Base-by-base conservation (phyloP, 768 basidiomycete species). In the Leccinum subtestaceum region DNA sequence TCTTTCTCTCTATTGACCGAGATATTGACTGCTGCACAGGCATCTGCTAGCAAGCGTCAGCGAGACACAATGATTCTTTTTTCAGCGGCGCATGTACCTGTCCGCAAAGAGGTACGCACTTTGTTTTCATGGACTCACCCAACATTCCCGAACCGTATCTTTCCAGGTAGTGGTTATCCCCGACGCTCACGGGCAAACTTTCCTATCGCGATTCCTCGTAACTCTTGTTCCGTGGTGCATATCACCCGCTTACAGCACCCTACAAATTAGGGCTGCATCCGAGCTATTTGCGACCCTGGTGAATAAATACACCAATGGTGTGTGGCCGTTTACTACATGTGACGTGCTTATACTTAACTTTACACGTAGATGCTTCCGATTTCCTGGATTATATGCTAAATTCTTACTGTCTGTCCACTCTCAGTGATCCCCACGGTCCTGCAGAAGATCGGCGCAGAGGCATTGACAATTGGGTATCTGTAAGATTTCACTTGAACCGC, bases 251-350 rank as follows among this genome's bases (percentile, higher is more conserved):
- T 78, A 80, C 17, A 82, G 75, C 52, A 72, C 76, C 47, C 63
- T 80, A 0, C 88, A 91, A 68, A 76, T 77, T 61, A 78, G 80
- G 31, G 80, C 85, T 27, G 82, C 80, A 2, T 77, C 82, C 65
- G 81, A 86, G 40, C 65, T 85, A 3, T 69, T 93, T 17, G 80
- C 87, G 1, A 81, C 87, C 0, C 74, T 91, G n/a, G 73, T 94
- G 27, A 97, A 98, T 71, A 93, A 94, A 71, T 83, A 85, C 38
- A 77, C 78, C 10, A 80, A 85, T 43, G 85, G 95, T 93, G 51
- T 61, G 80, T 63, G 62, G 47, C 21, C 21, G 4, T 27, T 19
- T 3, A 23, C 9, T 27, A 7, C 46, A 54, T 56, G 17, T 7
- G 6, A 52, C 36, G 56, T 49, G n/a, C 25, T n/a, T 51, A 11